phyloP scores from a whole-genome alignment of 2,329 filamentous ascomycete genomes.

The Hypoxylon sp. region DNA sequence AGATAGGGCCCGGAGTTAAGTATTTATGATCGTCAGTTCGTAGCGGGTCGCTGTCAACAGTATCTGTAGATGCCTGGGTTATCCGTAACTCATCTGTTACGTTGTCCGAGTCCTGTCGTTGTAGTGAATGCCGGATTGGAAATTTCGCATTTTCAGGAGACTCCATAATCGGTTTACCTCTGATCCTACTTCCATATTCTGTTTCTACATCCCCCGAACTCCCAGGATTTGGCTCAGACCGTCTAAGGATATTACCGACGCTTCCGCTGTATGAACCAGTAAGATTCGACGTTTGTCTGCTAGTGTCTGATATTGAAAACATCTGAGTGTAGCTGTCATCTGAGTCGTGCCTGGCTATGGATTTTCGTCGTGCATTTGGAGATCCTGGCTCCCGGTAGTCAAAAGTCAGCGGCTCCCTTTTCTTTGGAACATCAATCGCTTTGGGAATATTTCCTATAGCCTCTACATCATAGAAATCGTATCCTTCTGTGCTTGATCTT shows the following conservation, averaged over 20 bases:
- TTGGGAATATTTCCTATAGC: constrained; percentile 59
- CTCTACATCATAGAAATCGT: constrained; percentile 77
- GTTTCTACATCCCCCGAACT: constrained; percentile 52
- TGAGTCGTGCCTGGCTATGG: constrained; percentile 66
- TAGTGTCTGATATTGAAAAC: constrained; percentile 70
- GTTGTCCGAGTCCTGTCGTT: constrained; percentile 49
- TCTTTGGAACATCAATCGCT: constrained; percentile 68
- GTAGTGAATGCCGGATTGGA: constrained; percentile 33
- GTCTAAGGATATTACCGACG: constrained; percentile 32
- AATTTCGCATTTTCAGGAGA: constrained; percentile 47
- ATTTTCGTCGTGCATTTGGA: constrained; percentile 51
- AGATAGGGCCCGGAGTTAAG: constrained; percentile 28
- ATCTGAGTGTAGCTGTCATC: constrained; percentile 71
- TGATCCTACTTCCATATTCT: constrained; percentile 64
- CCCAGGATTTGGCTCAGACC: constrained; percentile 21
- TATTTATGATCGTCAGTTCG: constrained; percentile 32
- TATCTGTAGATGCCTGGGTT: constrained; percentile 54
- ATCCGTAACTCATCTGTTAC: constrained; percentile 52
- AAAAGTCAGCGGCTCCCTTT: constrained; percentile 57
- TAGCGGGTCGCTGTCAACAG: constrained; percentile 47
- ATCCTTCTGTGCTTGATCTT: constrained; percentile 71
- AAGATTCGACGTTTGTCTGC: constrained; percentile 59
- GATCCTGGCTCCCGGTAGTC: constrained; percentile 56
- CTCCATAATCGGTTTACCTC: constrained; percentile 58
- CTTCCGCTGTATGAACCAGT: constrained; percentile 57